Base-by-base conservation (phyloP, 495 filamentous ascomycete genomes). In the Hamigera avellanea region DNA sequence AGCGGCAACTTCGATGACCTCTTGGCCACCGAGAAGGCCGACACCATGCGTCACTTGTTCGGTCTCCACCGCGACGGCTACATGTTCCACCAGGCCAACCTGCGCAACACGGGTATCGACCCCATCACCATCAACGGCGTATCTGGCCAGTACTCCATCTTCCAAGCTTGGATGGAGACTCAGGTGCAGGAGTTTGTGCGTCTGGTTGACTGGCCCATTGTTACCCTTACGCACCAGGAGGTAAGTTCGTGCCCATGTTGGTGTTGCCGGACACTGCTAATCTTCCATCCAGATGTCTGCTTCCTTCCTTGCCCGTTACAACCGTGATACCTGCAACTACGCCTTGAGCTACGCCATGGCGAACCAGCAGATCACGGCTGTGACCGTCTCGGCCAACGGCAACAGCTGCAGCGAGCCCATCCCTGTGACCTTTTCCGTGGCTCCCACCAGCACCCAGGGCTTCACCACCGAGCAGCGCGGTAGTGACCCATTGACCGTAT, bases 121-220 rank as follows among this genome's bases (percentile, higher is more conserved):
- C 37, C 48, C 1, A 64, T 70, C 36, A 70, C 62, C 13, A 53
- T 80, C 37, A 77, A 76, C 36, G 64, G 71, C 13, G 59, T 61
- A 4, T 48, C 56, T 1, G 52, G 40, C 6, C 52, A 69, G 37
- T 61, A 69, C 33, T 76, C 72, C 1, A 61, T 80, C 23, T 56
- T 78, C 35, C 72, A 78, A 44, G 69, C 65, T 1, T 80, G 76
- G 76, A 66, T 73, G n/a, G 75, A 79, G 51, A 62, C 54, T 14
- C 50, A 72, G 21, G 63, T 72, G 1, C 57, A 66, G 49, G 75
- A 80, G 44, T 70, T 78, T 44, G 57, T 61, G 21, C 60, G 75
- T 23, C 59, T 80, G 35, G 71, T 64, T n/a, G 53, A 61, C 37
- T 78, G 75, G 73, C 73, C 73, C 12, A 52, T 78, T 7, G 52